Percentiles rank a stretch among this genome's conserved stretches.
Evolutionary conservation across 106 monocot genomes (phyloP).

Genomic region (Dioscorea alata): DNA sequence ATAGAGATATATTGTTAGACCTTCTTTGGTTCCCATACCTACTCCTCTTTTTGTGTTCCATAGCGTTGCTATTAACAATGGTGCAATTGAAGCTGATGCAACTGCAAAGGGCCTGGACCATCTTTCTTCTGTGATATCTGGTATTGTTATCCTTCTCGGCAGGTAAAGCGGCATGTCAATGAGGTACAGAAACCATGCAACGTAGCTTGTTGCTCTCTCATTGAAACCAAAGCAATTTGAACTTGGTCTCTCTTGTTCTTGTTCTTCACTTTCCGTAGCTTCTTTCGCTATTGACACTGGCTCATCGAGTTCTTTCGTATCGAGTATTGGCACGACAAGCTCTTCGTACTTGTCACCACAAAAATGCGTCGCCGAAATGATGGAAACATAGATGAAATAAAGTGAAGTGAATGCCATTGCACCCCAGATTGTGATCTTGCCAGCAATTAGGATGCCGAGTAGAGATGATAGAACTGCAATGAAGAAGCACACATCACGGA

Average conservation of each 20-base stretch:
- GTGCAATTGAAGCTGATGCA: constrained; percentile 28
- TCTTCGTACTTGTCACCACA: constrained; percentile 25
- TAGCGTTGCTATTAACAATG: constrained; percentile 30
- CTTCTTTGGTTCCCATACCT: constrained; percentile 7
- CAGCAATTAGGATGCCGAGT: constrained; percentile 30
- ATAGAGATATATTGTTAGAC: constrained; percentile 16
- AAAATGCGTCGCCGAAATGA: constrained; percentile 31
- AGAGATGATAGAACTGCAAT: constrained; percentile 30
- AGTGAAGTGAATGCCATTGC: constrained; percentile 40
- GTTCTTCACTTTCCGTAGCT: neutral
- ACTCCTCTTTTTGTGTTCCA: constrained; percentile 21
- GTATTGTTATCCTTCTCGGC: constrained; percentile 50
- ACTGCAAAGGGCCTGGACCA: constrained; percentile 49
- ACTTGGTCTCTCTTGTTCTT: too few relatives aligned
- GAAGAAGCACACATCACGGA: constrained; percentile 53
- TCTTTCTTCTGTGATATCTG: constrained; percentile 29
- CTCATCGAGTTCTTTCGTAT: constrained; percentile 11
- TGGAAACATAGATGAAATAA: constrained; percentile 39
- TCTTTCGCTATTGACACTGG: neutral
- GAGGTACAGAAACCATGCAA: constrained; percentile 14
- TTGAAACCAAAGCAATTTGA: neutral
- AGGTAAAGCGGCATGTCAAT: constrained; percentile 36
- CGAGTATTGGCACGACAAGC: constrained; percentile 14
- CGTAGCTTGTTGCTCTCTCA: neutral
- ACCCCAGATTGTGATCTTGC: constrained; percentile 31